Base-by-base conservation (phyloP, 2,329 filamentous ascomycete genomes). In the Xylaria sp. region DNA sequence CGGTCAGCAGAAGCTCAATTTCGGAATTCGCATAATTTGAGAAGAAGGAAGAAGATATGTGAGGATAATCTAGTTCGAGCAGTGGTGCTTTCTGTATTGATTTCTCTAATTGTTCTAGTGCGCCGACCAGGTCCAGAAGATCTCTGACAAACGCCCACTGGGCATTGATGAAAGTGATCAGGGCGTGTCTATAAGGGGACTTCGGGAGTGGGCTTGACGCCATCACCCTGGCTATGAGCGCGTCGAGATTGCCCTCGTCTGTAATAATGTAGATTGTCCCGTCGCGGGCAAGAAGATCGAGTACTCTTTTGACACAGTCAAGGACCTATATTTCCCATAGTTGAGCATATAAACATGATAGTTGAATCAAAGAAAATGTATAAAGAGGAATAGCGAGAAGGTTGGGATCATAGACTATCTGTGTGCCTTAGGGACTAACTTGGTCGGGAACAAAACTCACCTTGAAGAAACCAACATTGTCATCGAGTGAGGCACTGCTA, bases 1-100 rank as follows among this genome's bases (percentile, higher is more conserved):
- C 3, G 21, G 54, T 42, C 12, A 63, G 47, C 10, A 63, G 60
- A 55, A 63, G 37, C 18, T 54, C 35, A 10, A 63, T 63, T 54
- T 63, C 47, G 12, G 13, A 63, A 63, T 32, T 42, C 6, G 60
- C 48, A 32, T 63, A 63, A 8, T 23, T 27, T 29, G 35, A 53
- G 21, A 63, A 63, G 48, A 63, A 63, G n/a, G 3, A 6, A 2
- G 13, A 8, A 5, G 60, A 42, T 21, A 29, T 18, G 13, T n/a
- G 16, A 21, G 35, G 37, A 9, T 21, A 35, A 13, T 29, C 21
- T 42, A 21, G 37, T 10, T 9, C 25, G 21, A 60, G 25, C 2
- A 32, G 27, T 8, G n/a, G 27, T 25, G 57, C 44, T 23, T 10
- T 18, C 5, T 3, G 44, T 35, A 35, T 16, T 12, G 23, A 27